phyloP scores from a whole-genome alignment of 805 yeast genomes.

The Ogataea trehaloabstinens region DNA sequence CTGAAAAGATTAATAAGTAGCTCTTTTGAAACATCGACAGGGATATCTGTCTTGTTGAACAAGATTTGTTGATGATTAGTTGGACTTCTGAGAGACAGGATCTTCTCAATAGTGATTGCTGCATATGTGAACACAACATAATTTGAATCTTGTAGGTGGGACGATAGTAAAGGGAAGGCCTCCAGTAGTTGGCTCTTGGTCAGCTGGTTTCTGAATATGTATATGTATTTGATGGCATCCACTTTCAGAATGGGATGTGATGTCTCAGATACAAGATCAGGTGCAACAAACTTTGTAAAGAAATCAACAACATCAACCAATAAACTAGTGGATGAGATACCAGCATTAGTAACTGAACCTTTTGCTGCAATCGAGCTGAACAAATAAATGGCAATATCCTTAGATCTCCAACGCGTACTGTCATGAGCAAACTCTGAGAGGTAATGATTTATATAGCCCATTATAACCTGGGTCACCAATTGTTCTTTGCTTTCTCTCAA shows the following conservation, averaged over 20 bases:
- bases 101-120: conserved; percentile 87
- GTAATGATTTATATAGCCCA: conserved; percentile 68
- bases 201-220: conserved; percentile 87
- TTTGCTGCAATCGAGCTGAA: conserved; percentile 90
- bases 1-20: conserved; percentile 65
- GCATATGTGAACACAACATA: conserved; percentile 91
- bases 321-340: conserved; percentile 83
- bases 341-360: conserved; percentile 81
- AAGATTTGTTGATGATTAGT: conserved; percentile 54
- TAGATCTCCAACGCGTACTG: conserved; percentile 69
- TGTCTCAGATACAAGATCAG: conserved; percentile 62
- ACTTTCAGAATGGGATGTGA: conserved; percentile 79
- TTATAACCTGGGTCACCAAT: conserved; percentile 69
- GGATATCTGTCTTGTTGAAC: conserved; percentile 72
- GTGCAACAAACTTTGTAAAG: conserved; percentile 76
- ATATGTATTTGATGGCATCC: conserved; percentile 89
- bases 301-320: conserved; percentile 84
- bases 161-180: conserved; percentile 74
- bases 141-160: conserved; percentile 61
- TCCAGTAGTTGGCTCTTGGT: conserved; percentile 80
- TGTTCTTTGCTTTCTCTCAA: conserved; percentile 76
- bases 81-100: conserved; percentile 70
- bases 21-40: conserved; percentile 54
- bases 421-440: conserved; percentile 49
- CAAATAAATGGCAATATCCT: conserved; percentile 82